These are phyloP conservation scores for Umbelopsis isabellina DNA, from an alignment of 192 early-diverging fungal species.

Conservation along the genomic window DNA sequence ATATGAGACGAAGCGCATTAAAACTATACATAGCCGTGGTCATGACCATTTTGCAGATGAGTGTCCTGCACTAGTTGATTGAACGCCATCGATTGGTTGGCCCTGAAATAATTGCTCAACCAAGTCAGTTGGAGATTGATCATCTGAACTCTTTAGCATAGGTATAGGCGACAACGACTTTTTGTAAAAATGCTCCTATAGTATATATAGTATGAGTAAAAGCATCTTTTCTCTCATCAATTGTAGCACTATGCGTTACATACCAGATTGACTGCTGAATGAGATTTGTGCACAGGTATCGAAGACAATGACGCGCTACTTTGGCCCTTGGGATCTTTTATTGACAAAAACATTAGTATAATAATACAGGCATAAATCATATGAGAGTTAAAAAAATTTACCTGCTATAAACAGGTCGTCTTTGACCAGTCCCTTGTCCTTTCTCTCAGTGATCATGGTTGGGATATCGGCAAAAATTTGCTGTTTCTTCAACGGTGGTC, in stretches of 20 bases:
- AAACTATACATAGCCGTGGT: background rate
- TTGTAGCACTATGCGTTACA: background rate
- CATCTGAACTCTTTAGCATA: constrained; percentile 20
- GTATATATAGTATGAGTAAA: background rate
- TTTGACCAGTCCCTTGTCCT: constrained; percentile 22
- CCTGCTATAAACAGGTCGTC: constrained; percentile 2
- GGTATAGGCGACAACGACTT: constrained; percentile 11
- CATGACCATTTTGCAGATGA: constrained; percentile 12
- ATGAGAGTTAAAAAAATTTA: background rate
- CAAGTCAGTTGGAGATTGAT: constrained; percentile 31
- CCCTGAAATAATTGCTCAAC: constrained; percentile 36
- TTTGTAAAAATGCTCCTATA: constrained; percentile 16
- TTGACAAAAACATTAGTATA: background rate
- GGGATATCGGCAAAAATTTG: constrained; percentile 43
- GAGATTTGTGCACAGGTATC: constrained; percentile 27
- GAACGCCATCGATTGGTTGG: constrained; percentile 22
- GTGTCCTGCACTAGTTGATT: background rate
- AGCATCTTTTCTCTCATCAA: too few species aligned
- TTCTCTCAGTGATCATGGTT: constrained; percentile 37
- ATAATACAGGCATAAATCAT: background rate
- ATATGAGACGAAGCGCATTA: too few species aligned
- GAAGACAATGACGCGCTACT: background rate
- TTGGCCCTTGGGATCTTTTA: background rate
- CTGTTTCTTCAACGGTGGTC: constrained; percentile 41
- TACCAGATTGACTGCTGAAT: constrained; percentile 33